Evolutionary conservation across 352 stramenopile genomes (phyloP).

Genomic region (Elongisporangium undulatum): DNA sequence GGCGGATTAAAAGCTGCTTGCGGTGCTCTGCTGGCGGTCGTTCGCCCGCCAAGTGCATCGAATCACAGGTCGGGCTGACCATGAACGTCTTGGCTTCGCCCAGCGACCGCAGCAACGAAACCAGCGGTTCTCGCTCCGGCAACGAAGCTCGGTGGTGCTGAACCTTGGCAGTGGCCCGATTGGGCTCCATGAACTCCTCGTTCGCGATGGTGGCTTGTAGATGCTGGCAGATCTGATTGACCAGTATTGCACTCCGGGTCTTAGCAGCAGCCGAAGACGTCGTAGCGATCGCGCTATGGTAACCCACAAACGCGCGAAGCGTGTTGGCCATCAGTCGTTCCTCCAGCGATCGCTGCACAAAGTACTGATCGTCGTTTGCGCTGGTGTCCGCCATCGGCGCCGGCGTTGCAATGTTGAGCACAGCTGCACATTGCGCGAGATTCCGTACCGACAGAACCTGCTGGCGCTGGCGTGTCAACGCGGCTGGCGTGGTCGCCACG

Average conservation of each 20-base stretch:
- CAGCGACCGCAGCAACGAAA: conserved; percentile 32
- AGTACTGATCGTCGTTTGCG: conserved; percentile 1
- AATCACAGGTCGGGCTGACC: conserved; percentile 55
- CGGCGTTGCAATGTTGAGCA: conserved; percentile 26
- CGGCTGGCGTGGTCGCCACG: conserved; percentile 25
- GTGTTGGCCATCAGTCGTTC: conserved; percentile 50
- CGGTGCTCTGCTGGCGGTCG: conserved; percentile 18
- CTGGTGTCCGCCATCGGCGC: conserved; percentile 5
- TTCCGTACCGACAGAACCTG: conserved; percentile 53
- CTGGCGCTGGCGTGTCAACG: conserved; percentile 51
- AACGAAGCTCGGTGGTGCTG: conserved; percentile 9
- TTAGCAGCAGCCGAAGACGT: conserved; percentile 18
- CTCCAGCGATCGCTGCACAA: conserved; percentile 20
- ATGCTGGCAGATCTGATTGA: conserved; percentile 29
- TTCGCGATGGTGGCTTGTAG: conserved; percentile 10
- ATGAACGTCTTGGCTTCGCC: conserved; percentile 51
- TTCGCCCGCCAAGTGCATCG: conserved; percentile 44
- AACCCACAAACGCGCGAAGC: conserved; percentile 66
- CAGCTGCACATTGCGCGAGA: conserved; percentile 35
- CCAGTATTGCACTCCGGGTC: conserved; percentile 19
- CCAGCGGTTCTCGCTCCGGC: conserved; percentile 45
- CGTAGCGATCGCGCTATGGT: conserved; percentile 51
- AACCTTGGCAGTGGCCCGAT: neutral
- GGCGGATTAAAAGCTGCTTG: conserved; percentile 32
- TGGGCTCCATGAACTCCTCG: conserved; percentile 4